phyloP scores from a whole-genome alignment of 2,329 filamentous ascomycete genomes.

The Macrophomina tecta region DNA sequence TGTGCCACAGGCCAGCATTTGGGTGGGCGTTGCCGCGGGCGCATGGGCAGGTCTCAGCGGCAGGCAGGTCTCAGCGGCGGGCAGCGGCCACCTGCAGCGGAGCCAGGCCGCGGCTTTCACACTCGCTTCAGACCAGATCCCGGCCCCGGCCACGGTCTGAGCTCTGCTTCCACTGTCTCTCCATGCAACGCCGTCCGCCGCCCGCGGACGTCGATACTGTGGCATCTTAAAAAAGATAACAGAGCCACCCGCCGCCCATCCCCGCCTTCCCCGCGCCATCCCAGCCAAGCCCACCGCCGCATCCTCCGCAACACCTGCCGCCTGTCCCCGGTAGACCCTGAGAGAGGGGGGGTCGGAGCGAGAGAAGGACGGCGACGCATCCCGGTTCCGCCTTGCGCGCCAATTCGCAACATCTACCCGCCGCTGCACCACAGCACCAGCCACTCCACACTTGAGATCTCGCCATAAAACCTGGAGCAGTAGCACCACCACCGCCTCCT shows the following conservation, averaged over 20 bases:
- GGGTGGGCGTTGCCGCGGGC: slow-evolving; percentile 11
- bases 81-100: slow-evolving; percentile 18
- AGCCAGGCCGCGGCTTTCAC: background rate
- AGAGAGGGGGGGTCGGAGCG: background rate
- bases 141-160: background rate
- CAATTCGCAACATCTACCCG: background rate
- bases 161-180: background rate
- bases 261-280: background rate
- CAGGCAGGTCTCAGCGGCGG: background rate
- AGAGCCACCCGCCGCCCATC: background rate
- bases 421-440: background rate
- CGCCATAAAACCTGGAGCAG: too few relatives aligned
- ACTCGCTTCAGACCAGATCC: background rate
- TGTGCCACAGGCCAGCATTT: slow-evolving; percentile 1
- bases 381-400: background rate
- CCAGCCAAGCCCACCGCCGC: background rate
- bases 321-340: background rate
- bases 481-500: too few relatives aligned
- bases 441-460: background rate
- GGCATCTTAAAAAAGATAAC: slow-evolving; percentile 20
- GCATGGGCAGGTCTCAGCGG: background rate
- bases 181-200: background rate
- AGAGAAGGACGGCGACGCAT: background rate
- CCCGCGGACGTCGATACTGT: slow-evolving; percentile 6
- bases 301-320: background rate